These are phyloP conservation scores for Barnettozyma pratensis DNA, from an alignment of 805 yeast species.

Conservation along the genomic window DNA sequence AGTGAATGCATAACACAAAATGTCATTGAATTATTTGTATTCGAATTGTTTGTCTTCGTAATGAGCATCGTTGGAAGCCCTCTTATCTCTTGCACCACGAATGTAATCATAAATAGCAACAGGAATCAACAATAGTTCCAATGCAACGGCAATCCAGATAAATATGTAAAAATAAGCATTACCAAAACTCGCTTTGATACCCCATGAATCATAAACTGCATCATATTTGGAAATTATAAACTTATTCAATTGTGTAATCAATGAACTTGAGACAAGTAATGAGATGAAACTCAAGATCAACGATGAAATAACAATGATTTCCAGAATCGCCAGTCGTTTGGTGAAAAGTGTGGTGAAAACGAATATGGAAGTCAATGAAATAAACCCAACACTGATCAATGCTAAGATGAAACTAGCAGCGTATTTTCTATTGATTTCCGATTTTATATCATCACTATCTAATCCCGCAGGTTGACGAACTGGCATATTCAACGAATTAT, in stretches of 20 bases:
- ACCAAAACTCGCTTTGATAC: conserved; percentile 4
- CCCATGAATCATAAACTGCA: neutral
- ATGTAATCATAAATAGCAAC: no score
- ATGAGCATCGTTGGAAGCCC: no score
- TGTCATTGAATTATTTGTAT: no score
- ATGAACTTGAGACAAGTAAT: neutral
- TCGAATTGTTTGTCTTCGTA: no score
- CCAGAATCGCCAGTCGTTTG: neutral
- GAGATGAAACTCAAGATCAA: neutral
- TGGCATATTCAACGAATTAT: no score
- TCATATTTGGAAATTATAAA: neutral
- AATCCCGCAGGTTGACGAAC: neutral
- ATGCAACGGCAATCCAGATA: conserved; percentile 2
- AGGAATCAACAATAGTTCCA: neutral
- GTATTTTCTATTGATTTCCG: neutral
- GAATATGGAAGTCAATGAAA: neutral
- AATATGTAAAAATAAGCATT: conserved; percentile 5
- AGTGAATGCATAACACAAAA: no score
- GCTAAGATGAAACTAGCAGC: neutral
- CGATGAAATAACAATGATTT: neutral
- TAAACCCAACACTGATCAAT: neutral
- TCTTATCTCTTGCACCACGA: no score
- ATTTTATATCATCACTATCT: neutral
- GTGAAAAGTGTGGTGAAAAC: neutral
- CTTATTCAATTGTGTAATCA: neutral